phyloP scores from a whole-genome alignment of 306 rosid species.

The Glycine tomentella region DNA sequence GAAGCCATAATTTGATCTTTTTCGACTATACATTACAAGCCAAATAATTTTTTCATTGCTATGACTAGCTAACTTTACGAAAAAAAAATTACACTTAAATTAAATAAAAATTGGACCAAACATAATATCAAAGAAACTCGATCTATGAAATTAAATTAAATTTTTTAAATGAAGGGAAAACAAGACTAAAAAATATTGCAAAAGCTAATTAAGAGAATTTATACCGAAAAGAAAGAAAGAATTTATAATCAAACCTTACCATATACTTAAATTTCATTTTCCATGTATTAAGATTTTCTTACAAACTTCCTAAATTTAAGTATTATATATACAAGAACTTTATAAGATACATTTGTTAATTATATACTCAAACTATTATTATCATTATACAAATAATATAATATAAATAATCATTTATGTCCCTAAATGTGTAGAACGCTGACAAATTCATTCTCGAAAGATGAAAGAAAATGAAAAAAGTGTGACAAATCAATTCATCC shows the following conservation, averaged over 20 bases:
- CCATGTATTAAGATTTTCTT: not conserved
- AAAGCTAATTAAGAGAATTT: not conserved
- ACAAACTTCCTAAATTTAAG: not conserved
- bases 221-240: not conserved
- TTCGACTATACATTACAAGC: not conserved
- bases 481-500: no score
- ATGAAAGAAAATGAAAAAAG: no score
- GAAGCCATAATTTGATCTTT: not conserved
- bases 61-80: constrained; percentile 2
- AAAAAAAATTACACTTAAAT: not conserved
- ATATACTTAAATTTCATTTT: constrained; percentile 1
- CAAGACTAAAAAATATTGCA: not conserved
- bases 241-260: not conserved
- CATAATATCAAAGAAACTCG: not conserved
- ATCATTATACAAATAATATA: not conserved
- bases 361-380: not conserved
- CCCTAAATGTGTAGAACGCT: no score
- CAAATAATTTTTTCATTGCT: not conserved
- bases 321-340: not conserved
- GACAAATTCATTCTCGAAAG: no score
- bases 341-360: not conserved
- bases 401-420: no score
- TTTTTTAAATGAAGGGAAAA: not conserved
- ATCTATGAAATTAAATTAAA: not conserved
- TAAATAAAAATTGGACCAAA: not conserved